These are phyloP conservation scores for Saksenaea vasiformis DNA, from an alignment of 371 early-diverging fungal genomes.

Conservation along the genomic window DNA sequence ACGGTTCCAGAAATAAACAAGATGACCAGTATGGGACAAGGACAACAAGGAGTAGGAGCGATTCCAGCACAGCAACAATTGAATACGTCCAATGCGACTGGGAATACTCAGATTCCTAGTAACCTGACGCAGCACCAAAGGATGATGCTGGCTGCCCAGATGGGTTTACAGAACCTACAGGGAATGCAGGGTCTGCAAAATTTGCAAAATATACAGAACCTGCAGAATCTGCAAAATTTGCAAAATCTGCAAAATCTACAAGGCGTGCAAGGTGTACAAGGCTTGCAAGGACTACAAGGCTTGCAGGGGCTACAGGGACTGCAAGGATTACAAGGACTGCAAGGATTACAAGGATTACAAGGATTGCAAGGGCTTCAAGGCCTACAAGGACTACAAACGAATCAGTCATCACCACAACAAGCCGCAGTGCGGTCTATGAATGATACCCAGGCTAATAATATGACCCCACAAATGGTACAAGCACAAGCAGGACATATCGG, in stretches of 20 bases:
- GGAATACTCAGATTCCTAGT: conserved; percentile 7
- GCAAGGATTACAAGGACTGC: conserved; percentile 2
- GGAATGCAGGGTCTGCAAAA: conserved; percentile 20
- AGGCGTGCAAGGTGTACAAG: background rate
- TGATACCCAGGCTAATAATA: conserved; percentile 3
- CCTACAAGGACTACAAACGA: conserved; percentile 22
- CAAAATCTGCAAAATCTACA: conserved; percentile 14
- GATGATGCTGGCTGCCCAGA: conserved; percentile 12
- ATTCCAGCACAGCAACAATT: conserved; percentile 20
- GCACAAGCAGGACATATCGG: conserved; percentile 13
- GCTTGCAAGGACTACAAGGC: background rate
- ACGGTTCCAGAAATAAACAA: conserved; percentile 5
- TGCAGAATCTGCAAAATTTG: conserved; percentile 15
- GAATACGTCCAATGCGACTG: conserved; percentile 6
- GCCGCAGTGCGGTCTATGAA: conserved; percentile 14
- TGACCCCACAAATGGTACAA: conserved; percentile 16
- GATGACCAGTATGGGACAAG: conserved; percentile 1
- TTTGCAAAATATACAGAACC: conserved; percentile 25
- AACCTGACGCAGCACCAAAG: conserved; percentile 18
- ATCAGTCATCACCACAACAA: conserved; percentile 26
- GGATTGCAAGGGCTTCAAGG: conserved; percentile 25
- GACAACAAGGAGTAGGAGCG: conserved; percentile 13
- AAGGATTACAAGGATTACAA: conserved; percentile 13
- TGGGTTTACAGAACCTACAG: conserved; percentile 21
- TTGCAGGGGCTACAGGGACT: background rate